Evolutionary conservation across 139 green algal species (phyloP).

Genomic region (Eudorina sp.): DNA sequence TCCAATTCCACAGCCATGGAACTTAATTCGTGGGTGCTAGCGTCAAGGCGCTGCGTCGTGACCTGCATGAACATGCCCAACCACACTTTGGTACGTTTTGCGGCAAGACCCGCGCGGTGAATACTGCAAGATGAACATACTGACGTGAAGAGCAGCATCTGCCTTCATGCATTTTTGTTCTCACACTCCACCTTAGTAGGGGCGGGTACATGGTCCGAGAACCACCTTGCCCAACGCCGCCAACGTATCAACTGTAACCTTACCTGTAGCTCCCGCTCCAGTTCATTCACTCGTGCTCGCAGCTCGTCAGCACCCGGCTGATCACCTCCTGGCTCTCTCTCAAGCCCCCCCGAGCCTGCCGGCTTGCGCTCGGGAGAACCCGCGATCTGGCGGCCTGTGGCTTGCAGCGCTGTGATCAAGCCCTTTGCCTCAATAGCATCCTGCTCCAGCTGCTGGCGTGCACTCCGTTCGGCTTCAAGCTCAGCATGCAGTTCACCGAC

Average conservation of each 20-base stretch:
- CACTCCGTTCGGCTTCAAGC: neutral
- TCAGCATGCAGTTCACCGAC: neutral
- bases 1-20: neutral
- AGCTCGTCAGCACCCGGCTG: neutral
- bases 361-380: neutral
- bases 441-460: neutral
- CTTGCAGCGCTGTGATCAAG: neutral
- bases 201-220: too few relatives aligned
- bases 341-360: neutral
- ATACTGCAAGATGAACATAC: too few relatives aligned
- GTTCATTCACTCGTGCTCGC: neutral
- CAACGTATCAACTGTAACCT: too few relatives aligned
- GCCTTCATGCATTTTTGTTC: too few relatives aligned
- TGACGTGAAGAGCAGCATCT: too few relatives aligned
- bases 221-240: too few relatives aligned
- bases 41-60: neutral
- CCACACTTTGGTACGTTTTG: too few relatives aligned
- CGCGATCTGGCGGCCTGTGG: neutral
- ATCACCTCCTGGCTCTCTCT: neutral
- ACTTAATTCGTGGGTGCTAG: neutral
- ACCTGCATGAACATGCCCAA: too few relatives aligned
- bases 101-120: too few relatives aligned
- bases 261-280: neutral
- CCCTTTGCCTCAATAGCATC: neutral
- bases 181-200: too few relatives aligned